Base-by-base conservation (phyloP, 2,329 filamentous ascomycete species). In the Exophiala oligosperma region DNA sequence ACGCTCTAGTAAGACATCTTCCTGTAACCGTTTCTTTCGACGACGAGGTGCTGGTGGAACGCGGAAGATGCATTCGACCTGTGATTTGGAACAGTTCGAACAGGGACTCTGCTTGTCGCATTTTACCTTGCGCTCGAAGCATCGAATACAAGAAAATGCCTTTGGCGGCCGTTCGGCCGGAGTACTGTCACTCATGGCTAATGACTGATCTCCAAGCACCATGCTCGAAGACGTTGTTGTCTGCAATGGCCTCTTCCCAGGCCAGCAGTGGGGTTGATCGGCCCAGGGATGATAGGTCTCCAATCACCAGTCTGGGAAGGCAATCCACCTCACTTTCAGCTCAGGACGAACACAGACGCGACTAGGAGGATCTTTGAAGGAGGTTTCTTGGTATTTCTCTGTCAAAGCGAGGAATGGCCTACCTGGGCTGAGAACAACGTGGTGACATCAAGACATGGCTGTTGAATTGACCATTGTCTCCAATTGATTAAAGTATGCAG, bases 81-180 rank as follows among this genome's bases (percentile, higher is more conserved):
- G 61, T 1, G 75, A 68, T 58, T 75, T 79, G 40, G 66, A 56
- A 53, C 78, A 80, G 59, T 79, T 80, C 6, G 73, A 73, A 54
- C 78, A 81, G 0, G 76, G 74, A 70, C 12, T 65, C 56, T 38
- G 57, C 52, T 53, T 72, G 62, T 76, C 68, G 63, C 75, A 78
- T 61, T 73, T 76, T 7, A 77, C 72, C 58, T 78, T 78, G 43
- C 73, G 66, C 24, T 71, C 67, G 32, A 69, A 70, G 44, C 70
- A 71, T 4, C 65, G 56, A 17, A 66, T 57, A 44, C 65, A 67
- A 12, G 62, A 64, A 49, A 63, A 67, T 14, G 63, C 54, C 47
- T 65, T 67, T 6, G 52, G 24, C 3, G 60, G 57, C 23, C 56
- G 50, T 4, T 57, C 55, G 12, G 43, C 2, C 2, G 44, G 14